These are phyloP conservation scores for Penicillium salamii DNA, from an alignment of 495 filamentous ascomycete genomes.

Conservation along the genomic window DNA sequence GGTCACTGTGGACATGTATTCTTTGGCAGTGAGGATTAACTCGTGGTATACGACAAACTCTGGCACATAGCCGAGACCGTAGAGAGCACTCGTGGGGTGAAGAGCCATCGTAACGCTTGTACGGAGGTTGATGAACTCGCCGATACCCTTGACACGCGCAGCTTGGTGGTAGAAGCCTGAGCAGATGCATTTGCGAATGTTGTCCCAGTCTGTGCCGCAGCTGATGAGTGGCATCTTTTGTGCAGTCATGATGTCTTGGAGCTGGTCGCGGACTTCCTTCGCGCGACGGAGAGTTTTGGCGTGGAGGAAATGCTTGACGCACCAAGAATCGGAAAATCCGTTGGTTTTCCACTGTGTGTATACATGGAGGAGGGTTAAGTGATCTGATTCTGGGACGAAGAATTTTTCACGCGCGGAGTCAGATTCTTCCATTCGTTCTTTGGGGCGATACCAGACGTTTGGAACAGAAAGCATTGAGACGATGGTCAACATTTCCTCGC, in stretches of 20 bases:
- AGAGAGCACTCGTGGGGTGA: conserved; percentile 90
- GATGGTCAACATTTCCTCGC: conserved; percentile 97
- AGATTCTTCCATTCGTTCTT: conserved; percentile 94
- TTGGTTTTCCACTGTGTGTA: conserved; percentile 95
- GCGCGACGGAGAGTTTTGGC: conserved; percentile 86
- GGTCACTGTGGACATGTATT: conserved; percentile 98
- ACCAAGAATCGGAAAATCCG: conserved; percentile 88
- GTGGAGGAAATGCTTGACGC: conserved; percentile 86
- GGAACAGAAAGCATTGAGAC: conserved; percentile 98
- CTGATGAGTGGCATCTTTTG: conserved; percentile 85
- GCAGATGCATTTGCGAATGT: conserved; percentile 94
- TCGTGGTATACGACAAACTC: conserved; percentile 99
- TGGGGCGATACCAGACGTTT: conserved; percentile 94
- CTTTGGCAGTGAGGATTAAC: conserved; percentile 92
- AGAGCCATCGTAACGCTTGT: conserved; percentile 92
- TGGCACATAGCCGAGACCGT: conserved; percentile 87
- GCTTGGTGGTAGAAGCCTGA: conserved; percentile 98
- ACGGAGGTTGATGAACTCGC: conserved; percentile 94
- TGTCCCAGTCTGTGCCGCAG: conserved; percentile 96
- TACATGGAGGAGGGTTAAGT: conserved; percentile 92
- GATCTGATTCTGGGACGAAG: conserved; percentile 96
- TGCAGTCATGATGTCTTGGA: conserved; percentile 90
- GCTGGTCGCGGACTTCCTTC: conserved; percentile 90
- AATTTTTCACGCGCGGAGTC: conserved; percentile 98
- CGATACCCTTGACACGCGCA: conserved; percentile 94